Evolutionary conservation across 2,329 filamentous ascomycete species (phyloP).

Genomic region (Teratosphaeria zuluensis): DNA sequence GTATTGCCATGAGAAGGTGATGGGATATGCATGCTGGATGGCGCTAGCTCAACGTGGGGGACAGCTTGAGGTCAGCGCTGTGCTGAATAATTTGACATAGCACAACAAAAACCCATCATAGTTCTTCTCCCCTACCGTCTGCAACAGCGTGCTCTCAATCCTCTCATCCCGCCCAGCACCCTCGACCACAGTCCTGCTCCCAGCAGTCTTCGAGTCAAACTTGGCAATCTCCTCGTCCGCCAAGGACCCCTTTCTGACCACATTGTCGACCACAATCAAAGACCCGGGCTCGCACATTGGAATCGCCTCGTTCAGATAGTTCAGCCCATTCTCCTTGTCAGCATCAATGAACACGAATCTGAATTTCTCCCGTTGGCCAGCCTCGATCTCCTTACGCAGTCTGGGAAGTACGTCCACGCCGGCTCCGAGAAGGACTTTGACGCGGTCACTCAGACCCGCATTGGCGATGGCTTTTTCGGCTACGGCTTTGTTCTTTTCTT

Average conservation of each 20-base stretch:
- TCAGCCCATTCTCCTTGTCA: conserved; percentile 14
- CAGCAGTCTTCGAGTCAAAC: conserved; percentile 5
- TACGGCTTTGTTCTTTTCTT: conserved; percentile 6
- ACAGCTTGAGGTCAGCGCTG: background rate
- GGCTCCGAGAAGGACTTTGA: conserved; percentile 11
- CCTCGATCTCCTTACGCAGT: conserved; percentile 8
- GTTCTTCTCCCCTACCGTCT: conserved; percentile 39
- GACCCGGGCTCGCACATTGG: conserved; percentile 8
- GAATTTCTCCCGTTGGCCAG: conserved; percentile 11
- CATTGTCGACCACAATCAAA: conserved; percentile 16
- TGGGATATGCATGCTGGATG: background rate
- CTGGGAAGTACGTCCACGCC: conserved; percentile 13
- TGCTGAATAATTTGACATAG: conserved; percentile 5
- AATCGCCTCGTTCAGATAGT: conserved; percentile 10
- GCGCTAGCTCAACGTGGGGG: background rate
- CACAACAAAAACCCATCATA: conserved; percentile 36
- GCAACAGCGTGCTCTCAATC: conserved; percentile 34
- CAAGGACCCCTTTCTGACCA: conserved; percentile 26
- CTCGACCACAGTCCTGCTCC: conserved; percentile 31
- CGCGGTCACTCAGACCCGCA: conserved; percentile 9
- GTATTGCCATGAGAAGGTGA: background rate
- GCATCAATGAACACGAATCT: conserved; percentile 19
- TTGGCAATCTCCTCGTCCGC: conserved; percentile 17
- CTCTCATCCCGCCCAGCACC: conserved; percentile 33
- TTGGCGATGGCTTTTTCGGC: conserved; percentile 8